Conservation (phyloP, 495 filamentous ascomycete genomes). For the Lentithecium fluviatile region DNA sequence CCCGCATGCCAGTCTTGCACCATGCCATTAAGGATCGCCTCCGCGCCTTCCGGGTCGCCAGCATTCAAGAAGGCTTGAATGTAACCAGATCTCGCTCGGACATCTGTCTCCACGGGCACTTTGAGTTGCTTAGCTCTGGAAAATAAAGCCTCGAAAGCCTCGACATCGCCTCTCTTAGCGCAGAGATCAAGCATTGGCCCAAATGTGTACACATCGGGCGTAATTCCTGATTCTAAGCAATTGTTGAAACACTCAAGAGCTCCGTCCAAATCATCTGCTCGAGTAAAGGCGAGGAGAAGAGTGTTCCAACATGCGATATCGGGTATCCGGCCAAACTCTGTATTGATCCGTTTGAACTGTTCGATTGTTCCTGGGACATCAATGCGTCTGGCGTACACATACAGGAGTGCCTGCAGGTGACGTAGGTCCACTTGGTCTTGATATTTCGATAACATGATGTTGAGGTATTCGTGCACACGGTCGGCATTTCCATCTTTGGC, state of each 20-base stretch:
- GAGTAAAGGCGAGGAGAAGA: slow-evolving; percentile 67
- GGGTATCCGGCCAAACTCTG: slow-evolving; percentile 55
- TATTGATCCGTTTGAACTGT: slow-evolving; percentile 59
- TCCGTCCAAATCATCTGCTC: slow-evolving; percentile 62
- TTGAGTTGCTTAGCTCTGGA: slow-evolving; percentile 20
- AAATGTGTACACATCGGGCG: slow-evolving; percentile 62
- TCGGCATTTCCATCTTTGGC: slow-evolving; percentile 55
- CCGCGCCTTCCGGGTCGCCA: slow-evolving; percentile 26
- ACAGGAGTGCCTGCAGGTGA: slow-evolving; percentile 50
- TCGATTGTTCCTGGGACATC: slow-evolving; percentile 56
- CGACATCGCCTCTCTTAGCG: slow-evolving; percentile 71
- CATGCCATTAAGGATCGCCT: slow-evolving; percentile 42
- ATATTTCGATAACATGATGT: slow-evolving; percentile 48
- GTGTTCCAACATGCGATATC: slow-evolving; percentile 69
- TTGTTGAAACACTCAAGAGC: slow-evolving; percentile 59
- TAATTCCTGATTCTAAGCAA: slow-evolving; percentile 48
- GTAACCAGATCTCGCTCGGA: slow-evolving; percentile 51
- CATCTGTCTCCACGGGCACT: slow-evolving; percentile 9
- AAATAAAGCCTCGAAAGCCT: slow-evolving; percentile 63
- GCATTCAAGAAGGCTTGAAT: slow-evolving; percentile 65
- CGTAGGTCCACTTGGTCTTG: slow-evolving; percentile 43
- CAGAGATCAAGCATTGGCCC: slow-evolving; percentile 69
- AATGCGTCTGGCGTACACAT: slow-evolving; percentile 63
- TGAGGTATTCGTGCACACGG: slow-evolving; percentile 55
- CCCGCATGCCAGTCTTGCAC: slow-evolving; percentile 39